Evolutionary conservation across 768 basidiomycete species (phyloP).

Genomic region (Tephrocybe sp.): DNA sequence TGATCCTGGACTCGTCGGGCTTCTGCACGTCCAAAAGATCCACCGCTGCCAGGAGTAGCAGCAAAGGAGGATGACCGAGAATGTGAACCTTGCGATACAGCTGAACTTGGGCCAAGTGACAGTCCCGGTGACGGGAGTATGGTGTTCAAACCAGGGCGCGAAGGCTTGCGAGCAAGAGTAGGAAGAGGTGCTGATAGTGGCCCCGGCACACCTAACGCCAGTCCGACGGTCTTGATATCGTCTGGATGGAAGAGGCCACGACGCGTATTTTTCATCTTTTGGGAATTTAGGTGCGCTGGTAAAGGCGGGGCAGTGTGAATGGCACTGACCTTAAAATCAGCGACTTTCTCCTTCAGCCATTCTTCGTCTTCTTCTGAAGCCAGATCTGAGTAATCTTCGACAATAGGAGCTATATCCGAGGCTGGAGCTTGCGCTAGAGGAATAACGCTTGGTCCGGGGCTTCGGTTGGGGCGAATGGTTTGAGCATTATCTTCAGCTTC

Average conservation of each 20-base stretch:
- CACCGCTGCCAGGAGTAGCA: constrained; percentile 39
- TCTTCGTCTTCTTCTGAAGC: constrained; percentile 75
- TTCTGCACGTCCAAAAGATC: constrained; percentile 70
- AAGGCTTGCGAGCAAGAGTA: constrained; percentile 48
- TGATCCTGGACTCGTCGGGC: constrained; percentile 53
- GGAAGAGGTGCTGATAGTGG: constrained; percentile 73
- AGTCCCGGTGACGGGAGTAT: constrained; percentile 24
- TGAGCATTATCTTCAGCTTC: constrained; percentile 73
- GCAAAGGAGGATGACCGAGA: constrained; percentile 60
- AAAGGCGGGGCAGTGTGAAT: not conserved
- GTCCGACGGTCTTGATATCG: constrained; percentile 77
- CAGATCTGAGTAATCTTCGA: constrained; percentile 92
- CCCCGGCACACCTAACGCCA: constrained; percentile 51
- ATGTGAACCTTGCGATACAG: constrained; percentile 35
- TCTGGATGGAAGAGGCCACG: constrained; percentile 86
- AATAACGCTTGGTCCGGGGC: constrained; percentile 56
- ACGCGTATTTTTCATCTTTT: constrained; percentile 70
- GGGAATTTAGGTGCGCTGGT: not conserved
- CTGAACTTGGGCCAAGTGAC: constrained; percentile 29
- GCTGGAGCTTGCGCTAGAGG: constrained; percentile 64
- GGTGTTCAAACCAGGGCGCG: constrained; percentile 54
- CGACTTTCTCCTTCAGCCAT: constrained; percentile 73
- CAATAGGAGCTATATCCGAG: constrained; percentile 61
- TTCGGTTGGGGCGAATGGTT: constrained; percentile 76
- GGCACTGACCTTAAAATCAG: constrained; percentile 71